Evolutionary conservation across 805 yeast species (phyloP).

Genomic region (Ogataea nakhonphanomensis): DNA sequence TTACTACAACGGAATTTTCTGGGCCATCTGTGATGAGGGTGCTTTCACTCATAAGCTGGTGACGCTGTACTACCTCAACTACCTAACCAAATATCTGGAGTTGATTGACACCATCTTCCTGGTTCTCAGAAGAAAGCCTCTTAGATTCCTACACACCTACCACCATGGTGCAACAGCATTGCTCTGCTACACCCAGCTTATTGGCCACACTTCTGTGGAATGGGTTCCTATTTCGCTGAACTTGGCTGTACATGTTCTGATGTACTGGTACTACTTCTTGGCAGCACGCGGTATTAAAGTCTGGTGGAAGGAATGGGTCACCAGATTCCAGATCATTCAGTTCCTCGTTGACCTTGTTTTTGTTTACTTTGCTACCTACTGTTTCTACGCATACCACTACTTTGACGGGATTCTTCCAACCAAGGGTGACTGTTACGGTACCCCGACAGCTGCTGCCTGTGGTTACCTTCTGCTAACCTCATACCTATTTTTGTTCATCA

Average conservation of each 20-base stretch:
- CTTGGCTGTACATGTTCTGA: slow-evolving; percentile 88
- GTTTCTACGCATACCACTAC: slow-evolving; percentile 76
- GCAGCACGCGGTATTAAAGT: slow-evolving; percentile 91
- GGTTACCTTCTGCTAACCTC: slow-evolving; percentile 88
- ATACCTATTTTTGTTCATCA: slow-evolving; percentile 84
- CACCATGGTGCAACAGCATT: slow-evolving; percentile 98
- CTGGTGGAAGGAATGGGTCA: slow-evolving; percentile 99
- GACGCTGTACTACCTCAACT: slow-evolving; percentile 83
- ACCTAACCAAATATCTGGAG: slow-evolving; percentile 85
- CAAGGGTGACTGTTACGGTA: slow-evolving; percentile 84
- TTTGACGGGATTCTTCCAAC: slow-evolving; percentile 63
- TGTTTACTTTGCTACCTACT: slow-evolving; percentile 91
- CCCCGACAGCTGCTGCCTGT: slow-evolving; percentile 86
- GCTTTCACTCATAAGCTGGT: slow-evolving; percentile 86
- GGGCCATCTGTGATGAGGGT: slow-evolving; percentile 71
- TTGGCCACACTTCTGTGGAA: slow-evolving; percentile 84
- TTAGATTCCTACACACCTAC: slow-evolving; percentile 90
- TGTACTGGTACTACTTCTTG: slow-evolving; percentile 97
- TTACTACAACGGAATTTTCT: slow-evolving; percentile 70
- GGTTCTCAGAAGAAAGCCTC: slow-evolving; percentile 86
- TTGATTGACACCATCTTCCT: slow-evolving; percentile 88
- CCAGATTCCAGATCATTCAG: slow-evolving; percentile 92
- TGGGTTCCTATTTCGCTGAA: slow-evolving; percentile 94
- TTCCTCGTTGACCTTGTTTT: slow-evolving; percentile 84
- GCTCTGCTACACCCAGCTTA: slow-evolving; percentile 87